Conservation (phyloP, 1,284 basidiomycete species). For the Leccinum colubrinum region DNA sequence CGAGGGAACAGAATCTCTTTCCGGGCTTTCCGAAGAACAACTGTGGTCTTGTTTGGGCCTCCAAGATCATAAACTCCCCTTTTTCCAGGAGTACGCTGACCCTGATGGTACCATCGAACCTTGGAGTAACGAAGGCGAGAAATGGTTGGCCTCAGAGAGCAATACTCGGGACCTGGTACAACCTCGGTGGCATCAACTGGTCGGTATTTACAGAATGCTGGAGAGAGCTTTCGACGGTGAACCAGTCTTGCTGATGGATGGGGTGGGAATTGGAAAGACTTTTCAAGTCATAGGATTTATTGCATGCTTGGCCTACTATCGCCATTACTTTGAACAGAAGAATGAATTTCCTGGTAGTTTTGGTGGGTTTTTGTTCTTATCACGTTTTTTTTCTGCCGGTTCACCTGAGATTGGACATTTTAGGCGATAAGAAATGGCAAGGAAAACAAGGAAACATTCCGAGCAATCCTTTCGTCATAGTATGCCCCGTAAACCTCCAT, state of each 20-base stretch:
- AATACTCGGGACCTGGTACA: background rate
- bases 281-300: background rate
- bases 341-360: background rate
- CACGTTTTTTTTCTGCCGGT: background rate
- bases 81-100: background rate
- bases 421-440: background rate
- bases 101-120: background rate
- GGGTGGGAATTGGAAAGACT: background rate
- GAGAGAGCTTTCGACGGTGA: background rate
- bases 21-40: background rate
- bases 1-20: background rate
- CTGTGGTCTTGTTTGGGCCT: background rate
- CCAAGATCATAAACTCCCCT: background rate
- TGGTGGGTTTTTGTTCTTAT: background rate
- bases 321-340: background rate
- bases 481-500: background rate
- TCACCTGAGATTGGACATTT: background rate
- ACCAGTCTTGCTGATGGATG: background rate
- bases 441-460: background rate
- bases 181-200: background rate
- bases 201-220: background rate
- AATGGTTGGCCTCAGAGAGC: background rate
- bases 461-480: background rate
- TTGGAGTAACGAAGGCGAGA: background rate
- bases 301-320: background rate